Percentiles rank a stretch among this genome's conserved stretches.
phyloP scores from a whole-genome alignment of 1,284 basidiomycete species.

The Vanrija sp. region DNA sequence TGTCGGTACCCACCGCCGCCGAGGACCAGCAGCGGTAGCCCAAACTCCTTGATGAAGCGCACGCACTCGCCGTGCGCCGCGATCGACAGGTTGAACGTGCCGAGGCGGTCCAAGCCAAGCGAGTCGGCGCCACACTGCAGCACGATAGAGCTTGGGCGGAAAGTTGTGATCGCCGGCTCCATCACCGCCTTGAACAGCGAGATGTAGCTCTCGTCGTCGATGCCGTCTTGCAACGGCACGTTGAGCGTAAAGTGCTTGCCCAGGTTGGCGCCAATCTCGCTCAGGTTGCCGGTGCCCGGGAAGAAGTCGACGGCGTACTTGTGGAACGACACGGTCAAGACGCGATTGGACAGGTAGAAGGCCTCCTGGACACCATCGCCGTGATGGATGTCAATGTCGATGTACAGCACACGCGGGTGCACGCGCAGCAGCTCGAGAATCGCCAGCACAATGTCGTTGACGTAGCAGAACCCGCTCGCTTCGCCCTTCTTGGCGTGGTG shows the following conservation, averaged over 20 bases:
- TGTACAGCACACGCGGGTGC: conserved; percentile 87
- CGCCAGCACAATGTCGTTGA: conserved; percentile 90
- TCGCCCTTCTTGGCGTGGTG: conserved; percentile 95
- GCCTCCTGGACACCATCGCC: conserved; percentile 96
- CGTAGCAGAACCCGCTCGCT: conserved; percentile 93
- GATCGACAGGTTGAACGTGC: conserved; percentile 98
- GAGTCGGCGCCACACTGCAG: conserved; percentile 97
- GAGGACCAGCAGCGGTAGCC: conserved; percentile 81
- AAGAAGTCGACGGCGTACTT: conserved; percentile 99
- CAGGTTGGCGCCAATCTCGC: conserved; percentile 74
- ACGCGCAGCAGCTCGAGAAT: conserved; percentile 87
- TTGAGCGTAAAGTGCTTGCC: conserved; percentile 97
- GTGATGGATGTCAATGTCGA: conserved; percentile 97
- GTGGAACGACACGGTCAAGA: conserved; percentile 98
- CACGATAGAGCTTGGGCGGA: conserved; percentile 86
- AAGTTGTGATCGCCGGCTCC: conserved; percentile 85
- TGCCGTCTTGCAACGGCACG: conserved; percentile 91
- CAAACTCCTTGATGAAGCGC: conserved; percentile 88
- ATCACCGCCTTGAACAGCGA: conserved; percentile 94
- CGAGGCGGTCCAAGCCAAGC: conserved; percentile 86
- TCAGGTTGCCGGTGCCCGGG: conserved; percentile 87
- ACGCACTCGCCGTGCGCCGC: conserved; percentile 99
- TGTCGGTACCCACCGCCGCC: conserved; percentile 85
- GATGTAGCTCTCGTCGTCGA: conserved; percentile 95
- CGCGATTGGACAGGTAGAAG: conserved; percentile 95